Base-by-base conservation (phyloP, 768 basidiomycete species). In the Phylloporus scabripes region DNA sequence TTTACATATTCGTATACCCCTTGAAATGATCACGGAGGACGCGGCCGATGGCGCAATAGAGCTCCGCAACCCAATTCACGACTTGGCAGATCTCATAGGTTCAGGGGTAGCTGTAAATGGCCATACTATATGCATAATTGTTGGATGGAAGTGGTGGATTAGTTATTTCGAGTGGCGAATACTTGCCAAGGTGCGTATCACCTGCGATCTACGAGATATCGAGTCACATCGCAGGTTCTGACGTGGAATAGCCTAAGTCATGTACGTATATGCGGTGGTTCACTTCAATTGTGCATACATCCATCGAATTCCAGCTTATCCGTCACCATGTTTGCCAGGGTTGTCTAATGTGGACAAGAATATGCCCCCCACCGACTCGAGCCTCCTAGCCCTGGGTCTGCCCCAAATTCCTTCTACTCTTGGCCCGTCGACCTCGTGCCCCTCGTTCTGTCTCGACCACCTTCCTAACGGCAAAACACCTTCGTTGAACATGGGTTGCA, bases 21-120 rank as follows among this genome's bases (percentile, higher is more conserved):
- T 74, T 3, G 57, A 65, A 24, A 56, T 61, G 34, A 56, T 80
- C 49, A 47, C 79, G 28, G 45, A 62, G 20, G 68, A 67, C 44
- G 58, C 76, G 18, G 56, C 58, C 45, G 48, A 55, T 7, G 79
- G 78, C 10, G 39, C 56, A 11, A 53, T 80, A 12, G 80, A 81
- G 56, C 45, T 79, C 39, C 68, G 76, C 52, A 62, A 77, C 50
- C 61, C 70, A 14, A 40, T 53, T 10, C 45, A 58, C 46, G 71
- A 76, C 51, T 58, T 80, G 11, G 51, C 53, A 3, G 52, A 68
- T 20, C 63, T 81, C 29, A 52, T 79, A 40, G 60, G 51, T 26
- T 61, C 64, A 4, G 62, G 65, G 5, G 51, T 66, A 28, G 52
- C 46, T 18, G 64, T 70, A 6, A 66, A 76, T 46, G 73, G 71